Percentiles rank a stretch among this genome's conserved stretches.
Evolutionary conservation across 2,329 filamentous ascomycete genomes (phyloP).

Genomic region (Apiospora koreana): DNA sequence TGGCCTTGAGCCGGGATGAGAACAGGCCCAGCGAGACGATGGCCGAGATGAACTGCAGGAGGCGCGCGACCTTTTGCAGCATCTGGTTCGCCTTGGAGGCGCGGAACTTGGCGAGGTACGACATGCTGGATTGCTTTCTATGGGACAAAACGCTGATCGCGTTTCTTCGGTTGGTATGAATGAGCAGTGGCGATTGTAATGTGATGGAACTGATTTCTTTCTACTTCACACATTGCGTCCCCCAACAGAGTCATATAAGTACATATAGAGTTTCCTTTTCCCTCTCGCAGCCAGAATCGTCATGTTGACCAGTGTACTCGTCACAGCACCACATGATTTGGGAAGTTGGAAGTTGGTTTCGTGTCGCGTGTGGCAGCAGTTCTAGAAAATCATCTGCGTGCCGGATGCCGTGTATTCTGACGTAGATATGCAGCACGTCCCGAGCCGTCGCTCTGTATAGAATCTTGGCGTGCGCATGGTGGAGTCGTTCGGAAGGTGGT

Average conservation of each 20-base stretch:
- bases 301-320: neutral
- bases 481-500: neutral
- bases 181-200: neutral
- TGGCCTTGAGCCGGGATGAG: conserved; percentile 40
- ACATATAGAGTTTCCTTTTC: neutral
- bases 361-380: neutral
- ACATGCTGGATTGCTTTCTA: neutral
- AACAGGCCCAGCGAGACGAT: conserved; percentile 44
- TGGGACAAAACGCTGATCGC: neutral
- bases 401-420: neutral
- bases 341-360: neutral
- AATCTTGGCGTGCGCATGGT: neutral
- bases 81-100: conserved; percentile 18
- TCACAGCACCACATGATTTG: neutral
- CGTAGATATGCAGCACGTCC: neutral
- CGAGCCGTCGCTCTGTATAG: neutral
- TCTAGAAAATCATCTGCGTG: neutral
- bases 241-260: neutral
- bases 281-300: neutral
- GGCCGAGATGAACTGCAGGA: conserved; percentile 46
- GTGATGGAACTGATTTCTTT: neutral
- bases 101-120: conserved; percentile 7
- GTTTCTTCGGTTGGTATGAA: neutral
- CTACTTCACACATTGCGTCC: neutral
- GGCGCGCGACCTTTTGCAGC: conserved; percentile 37